phyloP scores from a whole-genome alignment of 176 grass and related monocot genomes.

The Typha latifolia region DNA sequence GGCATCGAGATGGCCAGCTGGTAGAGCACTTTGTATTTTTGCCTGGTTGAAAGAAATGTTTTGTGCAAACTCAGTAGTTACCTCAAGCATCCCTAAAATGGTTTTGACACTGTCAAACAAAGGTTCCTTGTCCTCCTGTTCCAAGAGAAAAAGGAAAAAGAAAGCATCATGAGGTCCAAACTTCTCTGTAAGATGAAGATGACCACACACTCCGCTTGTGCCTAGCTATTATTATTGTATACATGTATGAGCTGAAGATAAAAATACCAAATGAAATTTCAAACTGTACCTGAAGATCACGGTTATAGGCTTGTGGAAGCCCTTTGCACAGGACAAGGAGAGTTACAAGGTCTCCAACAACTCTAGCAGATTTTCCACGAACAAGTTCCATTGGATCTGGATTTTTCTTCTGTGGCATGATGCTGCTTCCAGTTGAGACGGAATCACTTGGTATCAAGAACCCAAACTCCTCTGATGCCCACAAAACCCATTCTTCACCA shows the following conservation, averaged over 20 bases:
- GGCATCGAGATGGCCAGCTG: conserved; percentile 91
- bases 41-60: conserved; percentile 85
- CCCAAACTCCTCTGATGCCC: conserved; percentile 97
- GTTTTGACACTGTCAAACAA: conserved; percentile 90
- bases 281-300: conserved; percentile 65
- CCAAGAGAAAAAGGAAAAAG: conserved; percentile 10
- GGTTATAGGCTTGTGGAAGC: conserved; percentile 91
- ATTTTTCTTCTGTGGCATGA: conserved; percentile 96
- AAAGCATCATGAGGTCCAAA: conserved; percentile 6
- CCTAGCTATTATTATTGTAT: not conserved
- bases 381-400: conserved; percentile 95
- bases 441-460: conserved; percentile 74
- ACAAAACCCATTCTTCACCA: conserved; percentile 96
- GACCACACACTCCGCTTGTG: too few relatives aligned
- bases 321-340: conserved; percentile 85
- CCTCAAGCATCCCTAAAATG: conserved; percentile 89
- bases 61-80: conserved; percentile 73
- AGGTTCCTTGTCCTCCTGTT: conserved; percentile 96
- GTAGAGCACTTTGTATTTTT: conserved; percentile 72
- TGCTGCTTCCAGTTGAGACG: conserved; percentile 73
- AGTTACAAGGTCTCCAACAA: conserved; percentile 85
- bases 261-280: not conserved
- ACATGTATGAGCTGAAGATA: not conserved
- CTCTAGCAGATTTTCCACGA: conserved; percentile 88
- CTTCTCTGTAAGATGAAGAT: not conserved